Evolutionary conservation across 73 alveolate species (phyloP).

Genomic region (Uronychia binucleata): DNA sequence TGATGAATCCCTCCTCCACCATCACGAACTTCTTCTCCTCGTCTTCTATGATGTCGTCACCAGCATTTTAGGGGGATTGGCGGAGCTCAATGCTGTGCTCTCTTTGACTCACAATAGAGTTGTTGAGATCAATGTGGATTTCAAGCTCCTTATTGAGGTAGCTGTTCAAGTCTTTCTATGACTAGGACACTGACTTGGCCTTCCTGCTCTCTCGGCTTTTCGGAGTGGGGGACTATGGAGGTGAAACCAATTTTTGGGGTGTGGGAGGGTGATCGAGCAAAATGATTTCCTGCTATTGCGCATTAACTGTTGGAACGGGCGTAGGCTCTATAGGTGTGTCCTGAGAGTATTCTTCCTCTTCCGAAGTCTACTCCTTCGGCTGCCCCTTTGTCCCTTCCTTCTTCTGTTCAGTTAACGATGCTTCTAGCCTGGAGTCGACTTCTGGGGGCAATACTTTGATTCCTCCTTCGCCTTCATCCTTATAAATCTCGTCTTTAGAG

Average conservation of each 20-base stretch:
- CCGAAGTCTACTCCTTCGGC: not conserved
- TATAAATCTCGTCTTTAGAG: not conserved
- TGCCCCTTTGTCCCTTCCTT: not conserved
- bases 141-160: not conserved
- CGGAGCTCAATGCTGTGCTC: not conserved
- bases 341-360: not conserved
- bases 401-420: not conserved
- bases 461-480: not conserved
- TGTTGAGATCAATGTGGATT: not conserved
- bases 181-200: too few relatives aligned
- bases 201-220: too few relatives aligned
- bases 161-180: not conserved
- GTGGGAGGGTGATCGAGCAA: too few relatives aligned
- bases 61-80: not conserved
- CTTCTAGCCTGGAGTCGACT: not conserved
- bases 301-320: not conserved
- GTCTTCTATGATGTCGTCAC: not conserved
- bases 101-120: not conserved
- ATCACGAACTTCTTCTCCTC: not conserved
- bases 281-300: not conserved
- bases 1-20: not conserved
- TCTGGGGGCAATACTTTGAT: not conserved
- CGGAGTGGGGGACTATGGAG: too few relatives aligned
- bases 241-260: too few relatives aligned
- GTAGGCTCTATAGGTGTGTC: too few relatives aligned